Evolutionary conservation across 2,329 filamentous ascomycete species (phyloP).

Genomic region (Scopulariopsis brevicaulis): DNA sequence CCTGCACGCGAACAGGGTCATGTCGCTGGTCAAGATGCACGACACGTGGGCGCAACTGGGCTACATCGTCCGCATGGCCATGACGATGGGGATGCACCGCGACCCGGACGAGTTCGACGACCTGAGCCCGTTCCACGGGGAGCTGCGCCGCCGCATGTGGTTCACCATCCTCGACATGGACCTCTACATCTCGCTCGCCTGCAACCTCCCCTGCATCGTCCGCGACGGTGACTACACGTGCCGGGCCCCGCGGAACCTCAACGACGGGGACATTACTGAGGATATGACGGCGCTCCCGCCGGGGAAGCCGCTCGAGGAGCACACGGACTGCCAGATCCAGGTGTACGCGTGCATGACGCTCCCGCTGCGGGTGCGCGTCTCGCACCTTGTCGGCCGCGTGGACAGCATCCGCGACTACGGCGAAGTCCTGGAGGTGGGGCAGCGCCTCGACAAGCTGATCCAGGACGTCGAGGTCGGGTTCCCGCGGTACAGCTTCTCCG

Average conservation of each 20-base stretch:
- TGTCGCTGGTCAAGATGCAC: conserved; percentile 34
- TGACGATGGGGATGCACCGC: conserved; percentile 47
- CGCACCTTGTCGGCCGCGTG: conserved; percentile 36
- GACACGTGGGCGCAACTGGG: conserved; percentile 44
- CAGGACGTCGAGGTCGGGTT: conserved; percentile 43
- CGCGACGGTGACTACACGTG: conserved; percentile 43
- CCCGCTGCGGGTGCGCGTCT: conserved; percentile 34
- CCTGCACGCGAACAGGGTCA: conserved; percentile 39
- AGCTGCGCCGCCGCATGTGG: conserved; percentile 43
- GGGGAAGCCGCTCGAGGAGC: conserved; percentile 36
- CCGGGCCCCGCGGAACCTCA: conserved; percentile 38
- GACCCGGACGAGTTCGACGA: conserved; percentile 42
- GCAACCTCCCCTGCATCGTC: conserved; percentile 37
- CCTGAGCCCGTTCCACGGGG: conserved; percentile 38
- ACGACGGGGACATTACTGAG: conserved; percentile 36
- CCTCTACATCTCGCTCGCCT: conserved; percentile 39
- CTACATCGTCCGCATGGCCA: conserved; percentile 42
- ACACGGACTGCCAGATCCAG: conserved; percentile 41
- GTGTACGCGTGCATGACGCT: conserved; percentile 41
- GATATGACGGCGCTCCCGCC: conserved; percentile 36
- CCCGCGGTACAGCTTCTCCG: conserved; percentile 30
- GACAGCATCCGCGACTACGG: conserved; percentile 40
- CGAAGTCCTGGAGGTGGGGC: conserved; percentile 40
- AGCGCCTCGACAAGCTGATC: conserved; percentile 39
- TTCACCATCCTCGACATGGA: conserved; percentile 46